Percentiles rank a stretch among this genome's conserved stretches.
phyloP scores from a whole-genome alignment of 768 basidiomycete genomes.

The Termitomyces sp. region DNA sequence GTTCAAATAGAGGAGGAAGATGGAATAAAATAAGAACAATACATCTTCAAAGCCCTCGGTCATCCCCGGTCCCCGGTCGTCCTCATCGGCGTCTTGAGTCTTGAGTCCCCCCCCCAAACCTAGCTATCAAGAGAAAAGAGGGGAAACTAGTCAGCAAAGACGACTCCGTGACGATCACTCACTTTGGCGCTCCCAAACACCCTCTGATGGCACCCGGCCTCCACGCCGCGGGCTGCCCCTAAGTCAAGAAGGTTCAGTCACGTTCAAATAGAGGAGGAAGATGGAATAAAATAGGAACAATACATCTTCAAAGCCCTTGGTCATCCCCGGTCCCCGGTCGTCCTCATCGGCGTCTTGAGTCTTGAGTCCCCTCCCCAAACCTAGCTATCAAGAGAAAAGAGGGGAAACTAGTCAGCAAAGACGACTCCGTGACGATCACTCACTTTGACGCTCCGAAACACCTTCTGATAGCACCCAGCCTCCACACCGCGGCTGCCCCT shows the following conservation, averaged over 20 bases:
- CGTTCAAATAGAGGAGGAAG: no score
- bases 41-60: not conserved
- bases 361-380: no score
- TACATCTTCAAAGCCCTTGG: not conserved
- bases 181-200: not conserved
- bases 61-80: not conserved
- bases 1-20: not conserved
- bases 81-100: not conserved
- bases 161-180: not conserved
- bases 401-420: no score
- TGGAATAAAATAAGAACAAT: not conserved
- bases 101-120: not conserved
- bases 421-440: no score
- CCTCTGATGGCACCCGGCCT: not conserved
- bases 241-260: not conserved
- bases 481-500: no score
- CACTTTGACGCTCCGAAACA: no score
- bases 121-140: not conserved
- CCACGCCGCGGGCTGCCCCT: constrained; percentile 5
- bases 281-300: not conserved
- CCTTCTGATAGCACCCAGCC: not conserved
- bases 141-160: not conserved
- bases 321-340: no score
- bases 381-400: no score
- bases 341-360: no score